These are phyloP conservation scores for Malbranchea cinnamomea DNA, from an alignment of 2,329 filamentous ascomycete species.

Conservation along the genomic window DNA sequence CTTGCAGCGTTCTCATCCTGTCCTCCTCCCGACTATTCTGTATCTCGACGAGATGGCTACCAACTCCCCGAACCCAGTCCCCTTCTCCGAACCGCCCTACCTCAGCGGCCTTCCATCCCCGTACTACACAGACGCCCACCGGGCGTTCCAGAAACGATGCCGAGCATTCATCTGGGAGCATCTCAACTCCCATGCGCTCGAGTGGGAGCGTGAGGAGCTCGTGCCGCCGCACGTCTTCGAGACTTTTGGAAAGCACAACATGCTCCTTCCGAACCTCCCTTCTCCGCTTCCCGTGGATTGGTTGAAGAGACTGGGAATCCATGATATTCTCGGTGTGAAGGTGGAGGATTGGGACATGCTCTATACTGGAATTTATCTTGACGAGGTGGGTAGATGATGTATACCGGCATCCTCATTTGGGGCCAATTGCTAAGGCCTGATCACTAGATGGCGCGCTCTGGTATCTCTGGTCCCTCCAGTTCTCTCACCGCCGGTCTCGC, in stretches of 20 bases:
- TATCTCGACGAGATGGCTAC: constrained; percentile 15
- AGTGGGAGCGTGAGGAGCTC: constrained; percentile 54
- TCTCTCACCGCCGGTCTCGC: constrained; percentile 58
- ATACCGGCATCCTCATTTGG: background rate
- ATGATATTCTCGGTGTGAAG: constrained; percentile 50
- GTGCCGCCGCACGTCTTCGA: constrained; percentile 50
- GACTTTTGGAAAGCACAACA: constrained; percentile 49
- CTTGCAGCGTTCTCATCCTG: constrained; percentile 22
- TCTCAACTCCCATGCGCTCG: constrained; percentile 45
- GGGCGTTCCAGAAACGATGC: constrained; percentile 51
- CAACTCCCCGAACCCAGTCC: constrained; percentile 31
- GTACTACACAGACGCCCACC: constrained; percentile 53
- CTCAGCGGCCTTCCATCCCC: constrained; percentile 54
- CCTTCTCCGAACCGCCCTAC: constrained; percentile 61
- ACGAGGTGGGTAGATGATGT: constrained; percentile 37
- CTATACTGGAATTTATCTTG: constrained; percentile 53
- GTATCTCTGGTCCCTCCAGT: constrained; percentile 47
- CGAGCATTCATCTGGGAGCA: constrained; percentile 51
- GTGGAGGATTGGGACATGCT: constrained; percentile 63
- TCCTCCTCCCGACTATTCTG: constrained; percentile 1
- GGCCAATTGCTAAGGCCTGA: background rate
- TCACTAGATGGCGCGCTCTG: constrained; percentile 45
- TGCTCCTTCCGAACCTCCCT: constrained; percentile 56
- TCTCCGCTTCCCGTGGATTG: constrained; percentile 53
- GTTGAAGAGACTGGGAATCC: constrained; percentile 50